Conservation (phyloP, 371 early-diverging fungal species). For the Cokeromyces recurvatus region DNA sequence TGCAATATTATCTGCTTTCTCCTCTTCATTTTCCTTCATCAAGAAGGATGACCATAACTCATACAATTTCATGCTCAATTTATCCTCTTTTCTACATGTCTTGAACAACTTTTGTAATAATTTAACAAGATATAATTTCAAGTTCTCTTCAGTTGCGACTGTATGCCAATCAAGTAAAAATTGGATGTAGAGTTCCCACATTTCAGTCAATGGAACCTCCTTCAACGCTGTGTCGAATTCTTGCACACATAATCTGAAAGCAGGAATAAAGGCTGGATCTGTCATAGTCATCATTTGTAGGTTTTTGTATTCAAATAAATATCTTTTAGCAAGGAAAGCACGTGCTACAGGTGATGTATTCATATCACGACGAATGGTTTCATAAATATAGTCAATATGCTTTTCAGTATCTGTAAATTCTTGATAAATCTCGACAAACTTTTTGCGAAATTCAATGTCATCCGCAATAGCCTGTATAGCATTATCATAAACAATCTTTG, state of each 20-base stretch:
- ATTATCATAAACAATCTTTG: conserved; percentile 75
- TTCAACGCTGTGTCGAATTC: conserved; percentile 42
- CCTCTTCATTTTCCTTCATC: conserved; percentile 9
- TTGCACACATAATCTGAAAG: conserved; percentile 46
- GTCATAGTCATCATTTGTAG: conserved; percentile 18
- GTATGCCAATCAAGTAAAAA: conserved; percentile 54
- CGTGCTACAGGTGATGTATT: conserved; percentile 48
- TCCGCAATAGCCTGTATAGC: conserved; percentile 78
- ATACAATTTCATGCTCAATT: conserved; percentile 42
- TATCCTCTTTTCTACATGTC: conserved; percentile 31
- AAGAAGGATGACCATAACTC: conserved; percentile 37
- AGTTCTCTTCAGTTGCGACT: conserved; percentile 50
- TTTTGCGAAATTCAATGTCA: conserved; percentile 70
- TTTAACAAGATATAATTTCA: conserved; percentile 55
- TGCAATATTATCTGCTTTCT: conserved; percentile 27
- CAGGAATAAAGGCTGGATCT: conserved; percentile 55
- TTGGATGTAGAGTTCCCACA: conserved; percentile 57
- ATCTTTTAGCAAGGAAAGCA: conserved; percentile 57
- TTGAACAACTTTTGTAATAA: conserved; percentile 41
- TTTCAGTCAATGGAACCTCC: conserved; percentile 29
- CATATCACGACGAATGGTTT: conserved; percentile 64
- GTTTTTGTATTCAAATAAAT: conserved; percentile 24
- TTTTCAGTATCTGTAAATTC: conserved; percentile 46
- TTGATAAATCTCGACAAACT: conserved; percentile 65
- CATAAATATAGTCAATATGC: conserved; percentile 43